Base-by-base conservation (phyloP, 2,329 filamentous ascomycete species). In the Pseudocercospora pini-densiflorae region DNA sequence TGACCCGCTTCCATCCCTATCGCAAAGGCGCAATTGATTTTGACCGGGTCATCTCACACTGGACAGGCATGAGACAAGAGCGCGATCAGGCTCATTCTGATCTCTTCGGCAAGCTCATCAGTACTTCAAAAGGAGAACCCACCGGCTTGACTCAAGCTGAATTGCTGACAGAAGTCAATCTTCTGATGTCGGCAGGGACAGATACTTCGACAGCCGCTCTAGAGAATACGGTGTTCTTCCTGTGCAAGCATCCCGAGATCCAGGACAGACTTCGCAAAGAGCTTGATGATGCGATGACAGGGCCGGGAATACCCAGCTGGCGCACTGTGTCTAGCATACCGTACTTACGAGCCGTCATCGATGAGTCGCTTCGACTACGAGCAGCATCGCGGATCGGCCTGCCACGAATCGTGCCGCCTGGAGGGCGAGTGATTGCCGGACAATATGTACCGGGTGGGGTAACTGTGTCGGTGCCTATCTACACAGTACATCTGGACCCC, bases 401-500 rank as follows among this genome's bases (percentile, higher is more conserved):
- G 5, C 77, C 79, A 2, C 79, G 83, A 3, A 75, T 79, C 54
- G 84, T 82, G 1, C 83, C 83, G 0, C 64, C 78, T 0, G 81
- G 82, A 51, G 84, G 83, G 0, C 64, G 74, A 10, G 69, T 74
- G 4, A 81, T 86, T 57, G 68, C 80, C 4, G 83, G 80, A 5
- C 76, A 84, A 31, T 83, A 74, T 73, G 76, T 85, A 1, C 77
- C 83, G 0, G 81, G 81, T 3, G 74, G 80, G 24, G 83, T 80
- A 0, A 77, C 76, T 0, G 81, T 85, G 2, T 78, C 76, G 33
- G 79, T 83, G 68, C 82, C 82, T 3, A 81, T 84, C 10, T 85
- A 84, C 67, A 83, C 84, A 1, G 80, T 86, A n/a, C 85, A 86
- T 69, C 79, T 80, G n/a, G 84, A 85, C 59, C 73, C 77, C 2